These are phyloP conservation scores for Fonsecaea multimorphosa DNA, from an alignment of 2,329 filamentous ascomycete genomes.

Conservation along the genomic window DNA sequence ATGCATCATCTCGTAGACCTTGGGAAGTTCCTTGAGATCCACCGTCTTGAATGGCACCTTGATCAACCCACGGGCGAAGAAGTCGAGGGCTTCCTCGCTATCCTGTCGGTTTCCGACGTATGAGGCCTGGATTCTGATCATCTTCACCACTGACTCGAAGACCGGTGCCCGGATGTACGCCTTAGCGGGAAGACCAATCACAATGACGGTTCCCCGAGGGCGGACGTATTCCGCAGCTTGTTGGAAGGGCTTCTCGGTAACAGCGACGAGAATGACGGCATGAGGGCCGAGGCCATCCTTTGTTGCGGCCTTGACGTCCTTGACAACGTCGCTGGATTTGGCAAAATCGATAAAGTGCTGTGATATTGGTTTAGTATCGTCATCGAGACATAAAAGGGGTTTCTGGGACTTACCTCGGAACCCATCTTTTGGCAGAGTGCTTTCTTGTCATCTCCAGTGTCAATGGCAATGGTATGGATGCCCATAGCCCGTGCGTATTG, in stretches of 20 bases:
- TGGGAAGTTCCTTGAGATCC: slow-evolving; percentile 77
- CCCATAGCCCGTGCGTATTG: slow-evolving; percentile 95
- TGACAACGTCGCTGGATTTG: slow-evolving; percentile 75
- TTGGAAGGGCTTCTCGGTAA: slow-evolving; percentile 91
- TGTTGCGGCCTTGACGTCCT: slow-evolving; percentile 81
- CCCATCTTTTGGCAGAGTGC: slow-evolving; percentile 71
- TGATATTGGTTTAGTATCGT: slow-evolving; percentile 24
- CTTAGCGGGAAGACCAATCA: slow-evolving; percentile 83
- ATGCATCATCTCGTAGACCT: slow-evolving; percentile 77
- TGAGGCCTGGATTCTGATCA: slow-evolving; percentile 90
- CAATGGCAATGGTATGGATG: slow-evolving; percentile 78
- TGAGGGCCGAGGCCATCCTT: slow-evolving; percentile 82
- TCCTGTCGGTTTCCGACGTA: slow-evolving; percentile 95
- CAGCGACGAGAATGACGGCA: slow-evolving; percentile 84
- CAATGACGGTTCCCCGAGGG: slow-evolving; percentile 79
- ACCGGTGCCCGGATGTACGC: slow-evolving; percentile 83
- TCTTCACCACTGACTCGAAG: slow-evolving; percentile 85
- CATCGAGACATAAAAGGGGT: neutral
- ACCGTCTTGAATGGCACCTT: slow-evolving; percentile 85
- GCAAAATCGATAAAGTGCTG: slow-evolving; percentile 79
- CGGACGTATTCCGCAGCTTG: slow-evolving; percentile 90
- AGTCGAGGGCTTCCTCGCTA: slow-evolving; percentile 86
- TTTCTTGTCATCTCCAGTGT: slow-evolving; percentile 81
- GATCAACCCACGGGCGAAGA: slow-evolving; percentile 83
- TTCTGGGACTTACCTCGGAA: slow-evolving; percentile 53